Percentiles rank a stretch among this genome's conserved stretches.
phyloP scores from a whole-genome alignment of 2,329 filamentous ascomycete species.

The Sphaceloma murrayae region DNA sequence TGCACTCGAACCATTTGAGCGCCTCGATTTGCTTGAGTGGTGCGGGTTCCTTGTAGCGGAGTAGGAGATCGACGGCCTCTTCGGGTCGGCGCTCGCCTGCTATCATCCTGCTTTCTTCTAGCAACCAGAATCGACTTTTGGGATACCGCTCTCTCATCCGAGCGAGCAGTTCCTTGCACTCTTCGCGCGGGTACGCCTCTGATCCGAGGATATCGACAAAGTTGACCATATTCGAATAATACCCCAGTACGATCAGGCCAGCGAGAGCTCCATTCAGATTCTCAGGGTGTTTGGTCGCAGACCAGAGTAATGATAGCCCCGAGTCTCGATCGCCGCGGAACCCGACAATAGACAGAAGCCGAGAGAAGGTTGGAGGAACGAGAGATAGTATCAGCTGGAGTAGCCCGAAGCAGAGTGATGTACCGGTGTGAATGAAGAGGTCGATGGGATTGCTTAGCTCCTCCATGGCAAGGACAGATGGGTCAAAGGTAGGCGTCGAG shows the following conservation, averaged over 20 bases:
- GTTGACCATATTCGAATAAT: constrained; percentile 79
- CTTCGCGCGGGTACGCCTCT: constrained; percentile 56
- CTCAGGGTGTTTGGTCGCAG: constrained; percentile 63
- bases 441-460: constrained; percentile 63
- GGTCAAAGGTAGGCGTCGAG: neutral
- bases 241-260: constrained; percentile 68
- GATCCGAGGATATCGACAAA: constrained; percentile 78
- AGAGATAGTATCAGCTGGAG: constrained; percentile 82
- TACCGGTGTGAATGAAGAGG: constrained; percentile 78
- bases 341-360: constrained; percentile 75
- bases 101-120: constrained; percentile 76
- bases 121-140: constrained; percentile 70
- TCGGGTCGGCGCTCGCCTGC: constrained; percentile 57
- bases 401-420: constrained; percentile 82
- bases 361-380: constrained; percentile 83
- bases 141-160: constrained; percentile 73
- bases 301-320: constrained; percentile 81
- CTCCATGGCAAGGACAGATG: constrained; percentile 26
- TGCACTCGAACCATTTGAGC: constrained; percentile 75
- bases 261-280: constrained; percentile 92
- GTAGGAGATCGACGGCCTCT: constrained; percentile 54
- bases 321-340: constrained; percentile 80
- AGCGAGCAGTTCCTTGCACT: constrained; percentile 56
- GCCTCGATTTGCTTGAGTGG: constrained; percentile 84
- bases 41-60: constrained; percentile 32